Evolutionary conservation across 495 filamentous ascomycete species (phyloP).

Genomic region (Bombardia bombarda): DNA sequence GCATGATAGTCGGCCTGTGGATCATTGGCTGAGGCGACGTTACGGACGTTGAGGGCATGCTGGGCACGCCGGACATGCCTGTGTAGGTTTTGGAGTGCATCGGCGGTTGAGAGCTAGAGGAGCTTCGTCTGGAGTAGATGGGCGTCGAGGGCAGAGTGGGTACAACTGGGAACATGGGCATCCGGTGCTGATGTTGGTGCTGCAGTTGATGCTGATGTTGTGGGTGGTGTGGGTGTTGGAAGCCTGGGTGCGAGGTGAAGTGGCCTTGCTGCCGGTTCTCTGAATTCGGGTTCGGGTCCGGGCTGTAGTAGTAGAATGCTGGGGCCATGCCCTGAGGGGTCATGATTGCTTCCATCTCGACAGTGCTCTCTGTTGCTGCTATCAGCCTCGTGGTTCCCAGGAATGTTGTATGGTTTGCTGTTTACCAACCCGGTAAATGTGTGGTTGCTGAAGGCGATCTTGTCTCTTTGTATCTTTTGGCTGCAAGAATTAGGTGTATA

Average conservation of each 20-base stretch:
- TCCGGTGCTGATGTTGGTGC: too few species aligned
- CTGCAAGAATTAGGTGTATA: slow-evolving; percentile 41
- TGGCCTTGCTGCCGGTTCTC: slow-evolving; percentile 75
- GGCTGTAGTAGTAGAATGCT: slow-evolving; percentile 88
- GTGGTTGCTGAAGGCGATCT: too few species aligned
- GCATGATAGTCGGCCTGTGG: slow-evolving; percentile 61
- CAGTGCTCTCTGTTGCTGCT: slow-evolving; percentile 12
- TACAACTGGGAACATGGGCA: slow-evolving; percentile 44
- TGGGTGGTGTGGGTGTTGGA: too few species aligned
- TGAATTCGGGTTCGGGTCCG: slow-evolving; percentile 61
- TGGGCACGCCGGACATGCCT: slow-evolving; percentile 34
- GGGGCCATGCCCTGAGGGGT: slow-evolving; percentile 57
- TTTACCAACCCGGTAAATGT: too few species aligned
- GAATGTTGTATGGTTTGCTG: too few species aligned
- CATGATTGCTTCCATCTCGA: slow-evolving; percentile 39
- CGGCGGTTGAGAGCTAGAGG: slow-evolving; percentile 49
- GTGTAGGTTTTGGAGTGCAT: slow-evolving; percentile 55
- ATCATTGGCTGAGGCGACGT: slow-evolving; percentile 70
- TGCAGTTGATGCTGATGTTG: too few species aligned
- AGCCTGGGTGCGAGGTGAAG: slow-evolving; percentile 56
- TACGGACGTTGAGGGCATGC: slow-evolving; percentile 53
- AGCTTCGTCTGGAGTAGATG: slow-evolving; percentile 69
- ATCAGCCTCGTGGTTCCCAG: slow-evolving; percentile 9
- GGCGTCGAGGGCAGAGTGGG: slow-evolving; percentile 53
- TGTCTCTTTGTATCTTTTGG: slow-evolving; percentile 10